Conservation (phyloP, 73 alveolate species). For the Tetrahymena thermophila region DNA sequence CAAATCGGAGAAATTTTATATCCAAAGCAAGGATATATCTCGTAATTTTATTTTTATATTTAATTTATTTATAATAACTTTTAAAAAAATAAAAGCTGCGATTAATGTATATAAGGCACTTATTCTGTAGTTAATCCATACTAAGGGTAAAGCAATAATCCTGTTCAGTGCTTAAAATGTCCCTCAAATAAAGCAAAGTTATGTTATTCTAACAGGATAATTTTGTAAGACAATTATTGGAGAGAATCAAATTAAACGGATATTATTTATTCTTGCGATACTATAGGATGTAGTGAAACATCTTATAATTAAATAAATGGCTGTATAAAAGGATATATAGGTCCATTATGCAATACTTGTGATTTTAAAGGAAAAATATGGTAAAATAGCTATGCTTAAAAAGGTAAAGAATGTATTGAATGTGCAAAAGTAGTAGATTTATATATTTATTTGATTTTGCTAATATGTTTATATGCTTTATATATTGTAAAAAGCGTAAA, state of each 20-base stretch:
- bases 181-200: not conserved
- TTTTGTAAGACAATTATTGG: not conserved
- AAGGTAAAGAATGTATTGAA: not conserved
- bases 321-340: not conserved
- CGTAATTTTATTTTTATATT: not conserved
- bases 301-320: not conserved
- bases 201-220: not conserved
- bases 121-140: not conserved
- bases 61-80: too few relatives aligned
- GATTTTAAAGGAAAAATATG: not conserved
- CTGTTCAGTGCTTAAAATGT: not conserved
- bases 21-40: not conserved
- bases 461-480: not conserved
- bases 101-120: not conserved
- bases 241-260: not conserved
- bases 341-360: not conserved
- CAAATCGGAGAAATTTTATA: not conserved
- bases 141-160: not conserved
- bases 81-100: not conserved
- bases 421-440: not conserved
- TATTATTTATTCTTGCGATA: not conserved
- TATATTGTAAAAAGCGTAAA: not conserved
- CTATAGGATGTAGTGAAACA: not conserved
- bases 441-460: not conserved
- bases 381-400: not conserved